Percentiles rank a stretch among this genome's conserved stretches.
phyloP scores from a whole-genome alignment of 192 early-diverging fungal species.

The Funneliformis mosseae region DNA sequence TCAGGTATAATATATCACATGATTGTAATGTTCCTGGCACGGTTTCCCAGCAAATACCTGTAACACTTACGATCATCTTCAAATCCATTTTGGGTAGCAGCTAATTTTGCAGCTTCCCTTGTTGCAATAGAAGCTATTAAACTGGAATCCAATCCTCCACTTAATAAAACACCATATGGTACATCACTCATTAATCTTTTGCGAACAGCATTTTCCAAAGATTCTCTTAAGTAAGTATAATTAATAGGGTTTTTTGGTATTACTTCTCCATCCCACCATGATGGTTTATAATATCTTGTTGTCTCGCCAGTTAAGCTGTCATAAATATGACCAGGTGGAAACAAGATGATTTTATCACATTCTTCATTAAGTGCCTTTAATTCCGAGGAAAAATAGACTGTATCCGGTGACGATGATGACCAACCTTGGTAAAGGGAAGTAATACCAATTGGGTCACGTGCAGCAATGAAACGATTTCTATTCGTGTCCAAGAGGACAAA shows the following conservation, averaged over 20 bases:
- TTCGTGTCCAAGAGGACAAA: constrained; percentile 89
- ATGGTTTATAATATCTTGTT: constrained; percentile 86
- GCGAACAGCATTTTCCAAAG: constrained; percentile 85
- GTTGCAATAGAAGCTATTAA: constrained; percentile 95
- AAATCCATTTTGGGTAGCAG: constrained; percentile 48
- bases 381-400: constrained; percentile 92
- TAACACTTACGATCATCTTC: constrained; percentile 50
- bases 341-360: constrained; percentile 95
- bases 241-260: constrained; percentile 58
- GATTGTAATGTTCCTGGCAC: not conserved
- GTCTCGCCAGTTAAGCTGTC: constrained; percentile 76
- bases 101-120: constrained; percentile 75
- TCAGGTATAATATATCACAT: not conserved
- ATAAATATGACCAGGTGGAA: constrained; percentile 97
- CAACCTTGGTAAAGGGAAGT: constrained; percentile 97
- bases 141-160: constrained; percentile 93
- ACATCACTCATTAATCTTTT: constrained; percentile 99
- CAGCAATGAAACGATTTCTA: constrained; percentile 83
- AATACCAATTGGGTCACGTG: constrained; percentile 97
- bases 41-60: not conserved
- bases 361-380: constrained; percentile 97
- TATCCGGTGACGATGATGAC: constrained; percentile 77
- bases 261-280: constrained; percentile 78
- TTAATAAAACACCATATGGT: constrained; percentile 95
- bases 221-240: constrained; percentile 75